Percentiles rank a stretch among this genome's conserved stretches.
These are phyloP conservation scores for Fusarium sp. DNA, from an alignment of 2,329 filamentous ascomycete species.

Conservation along the genomic window DNA sequence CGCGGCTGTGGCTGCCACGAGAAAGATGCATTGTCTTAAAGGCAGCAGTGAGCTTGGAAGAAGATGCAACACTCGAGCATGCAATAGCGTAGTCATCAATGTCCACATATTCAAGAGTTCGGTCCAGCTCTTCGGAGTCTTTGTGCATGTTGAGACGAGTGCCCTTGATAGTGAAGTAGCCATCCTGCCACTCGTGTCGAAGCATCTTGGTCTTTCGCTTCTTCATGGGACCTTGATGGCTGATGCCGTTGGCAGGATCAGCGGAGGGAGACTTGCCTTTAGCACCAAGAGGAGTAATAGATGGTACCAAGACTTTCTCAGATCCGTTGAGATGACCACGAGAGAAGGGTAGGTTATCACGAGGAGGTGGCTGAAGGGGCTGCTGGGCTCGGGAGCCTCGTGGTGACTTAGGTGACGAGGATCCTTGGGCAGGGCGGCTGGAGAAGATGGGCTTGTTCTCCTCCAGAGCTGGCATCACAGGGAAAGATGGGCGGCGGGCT, in stretches of 20 bases:
- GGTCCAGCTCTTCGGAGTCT: constrained; percentile 64
- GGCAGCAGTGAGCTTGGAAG: constrained; percentile 85
- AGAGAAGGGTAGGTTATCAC: constrained; percentile 69
- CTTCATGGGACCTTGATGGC: constrained; percentile 90
- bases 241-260: constrained; percentile 64
- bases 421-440: constrained; percentile 44
- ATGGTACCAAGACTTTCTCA: constrained; percentile 62
- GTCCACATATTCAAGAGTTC: constrained; percentile 82
- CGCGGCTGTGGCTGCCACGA: constrained; percentile 61
- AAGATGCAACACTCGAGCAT: constrained; percentile 81
- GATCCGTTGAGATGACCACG: constrained; percentile 61
- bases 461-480: constrained; percentile 75
- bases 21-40: constrained; percentile 83
- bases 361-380: constrained; percentile 66
- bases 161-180: constrained; percentile 87
- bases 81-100: constrained; percentile 91
- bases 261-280: constrained; percentile 49
- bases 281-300: constrained; percentile 48
- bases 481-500: constrained; percentile 75
- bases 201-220: constrained; percentile 92
- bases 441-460: constrained; percentile 69
- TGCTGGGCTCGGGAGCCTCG: constrained; percentile 54
- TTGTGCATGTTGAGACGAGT: constrained; percentile 83
- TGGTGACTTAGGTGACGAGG: constrained; percentile 55
- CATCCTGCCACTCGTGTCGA: constrained; percentile 93